Evolutionary conservation across 306 rosid genomes (phyloP).

Genomic region (Inga laurina): DNA sequence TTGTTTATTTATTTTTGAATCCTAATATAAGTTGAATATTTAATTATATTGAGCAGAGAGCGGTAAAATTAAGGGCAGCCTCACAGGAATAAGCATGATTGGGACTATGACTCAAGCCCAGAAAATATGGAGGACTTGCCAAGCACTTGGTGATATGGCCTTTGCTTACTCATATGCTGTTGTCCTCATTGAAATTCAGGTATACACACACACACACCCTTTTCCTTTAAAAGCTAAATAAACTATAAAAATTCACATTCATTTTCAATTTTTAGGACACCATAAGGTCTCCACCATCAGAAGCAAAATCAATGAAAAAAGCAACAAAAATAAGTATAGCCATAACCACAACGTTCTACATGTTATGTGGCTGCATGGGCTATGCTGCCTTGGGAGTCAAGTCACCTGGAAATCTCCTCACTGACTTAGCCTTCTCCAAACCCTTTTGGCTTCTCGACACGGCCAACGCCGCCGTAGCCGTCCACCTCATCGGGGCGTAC

Average conservation of each 20-base stretch:
- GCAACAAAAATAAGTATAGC: slow-evolving; percentile 52
- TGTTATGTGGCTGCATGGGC: slow-evolving; percentile 74
- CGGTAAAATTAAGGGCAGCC: slow-evolving; percentile 47
- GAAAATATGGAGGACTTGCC: slow-evolving; percentile 52
- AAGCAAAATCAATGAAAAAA: slow-evolving; percentile 74
- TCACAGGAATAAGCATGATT: slow-evolving; percentile 42
- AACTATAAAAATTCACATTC: not conserved
- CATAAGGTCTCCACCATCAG: slow-evolving; percentile 72
- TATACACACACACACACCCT: not conserved
- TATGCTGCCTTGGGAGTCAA: slow-evolving; percentile 74
- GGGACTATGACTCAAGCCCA: slow-evolving; percentile 38
- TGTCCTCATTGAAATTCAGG: slow-evolving; percentile 71
- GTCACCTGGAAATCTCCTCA: slow-evolving; percentile 75
- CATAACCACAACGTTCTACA: slow-evolving; percentile 66
- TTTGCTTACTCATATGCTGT: slow-evolving; percentile 57
- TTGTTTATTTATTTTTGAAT: not conserved
- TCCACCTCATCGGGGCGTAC: slow-evolving; percentile 83
- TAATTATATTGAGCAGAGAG: slow-evolving; percentile 40
- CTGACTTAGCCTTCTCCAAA: slow-evolving; percentile 65
- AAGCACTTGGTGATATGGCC: slow-evolving; percentile 66
- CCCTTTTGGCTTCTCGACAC: slow-evolving; percentile 74
- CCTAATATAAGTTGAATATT: not conserved
- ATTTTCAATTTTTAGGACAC: slow-evolving; percentile 52
- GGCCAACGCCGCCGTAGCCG: slow-evolving; percentile 64
- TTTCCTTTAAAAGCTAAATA: not conserved